Evolutionary conservation across 805 yeast species (phyloP), one percentile per base, ranked within the genome.

Genomic region (Saccharomyces eubayanus): DNA sequence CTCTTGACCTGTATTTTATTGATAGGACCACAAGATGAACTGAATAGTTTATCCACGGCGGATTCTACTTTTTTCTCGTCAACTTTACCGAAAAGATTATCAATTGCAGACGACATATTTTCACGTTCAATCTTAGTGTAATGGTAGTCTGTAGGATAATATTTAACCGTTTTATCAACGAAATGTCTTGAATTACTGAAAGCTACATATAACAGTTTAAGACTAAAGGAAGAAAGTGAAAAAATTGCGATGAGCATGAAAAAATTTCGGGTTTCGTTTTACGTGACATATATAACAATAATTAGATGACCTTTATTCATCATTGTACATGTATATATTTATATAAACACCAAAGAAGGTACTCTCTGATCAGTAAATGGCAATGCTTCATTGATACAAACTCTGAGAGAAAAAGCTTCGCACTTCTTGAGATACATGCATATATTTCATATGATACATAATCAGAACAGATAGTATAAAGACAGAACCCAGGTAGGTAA

Each of bases 11-110:
- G 50, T 14, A 48, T 27, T 21, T 56, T 57, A 51, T 74, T 69
- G n/a, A 84, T 75, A 12, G 84, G 82, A 21, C 80, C 81, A 28
- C 77, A 61, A 11, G 75, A 66, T 47, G 67, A 66, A 31, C 72
- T 59, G 53, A 76, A 72, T 52, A 79, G 69, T 30, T 71, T 58
- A 29, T 64, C 63, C 11, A 71, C 65, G n/a, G 61, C 57, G 9
- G 71, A 59, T 28, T 71, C 73, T 24, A 69, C 65, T 43, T 68
- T 68, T 48, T 60, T 57, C 10, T 66, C 58, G 28, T 61, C 62
- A 20, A 65, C 66, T 9, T 55, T 54, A 16, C 72, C 72, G 57
- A 74, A 74, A 12, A 74, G 58, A 31, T 62, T 65, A 52, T 61
- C 60, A 47, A 73, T 55, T 31, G 71, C 64, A 28, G 72, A 64